Base-by-base conservation (phyloP, 352 stramenopile species). In the Phytopythium litorale region DNA sequence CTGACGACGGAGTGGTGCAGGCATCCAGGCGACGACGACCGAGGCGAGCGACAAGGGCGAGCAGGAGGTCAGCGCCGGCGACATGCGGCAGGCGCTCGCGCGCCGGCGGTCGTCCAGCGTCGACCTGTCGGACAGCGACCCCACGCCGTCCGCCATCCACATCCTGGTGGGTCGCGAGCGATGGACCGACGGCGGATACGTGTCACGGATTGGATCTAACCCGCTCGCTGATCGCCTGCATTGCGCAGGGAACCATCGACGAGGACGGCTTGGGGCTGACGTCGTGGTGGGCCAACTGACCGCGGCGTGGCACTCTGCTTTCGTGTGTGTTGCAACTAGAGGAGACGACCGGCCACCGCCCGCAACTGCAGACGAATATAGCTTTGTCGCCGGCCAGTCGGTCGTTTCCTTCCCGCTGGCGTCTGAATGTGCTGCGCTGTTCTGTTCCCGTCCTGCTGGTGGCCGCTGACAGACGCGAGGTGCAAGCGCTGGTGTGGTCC, bases 1-100 rank as follows among this genome's bases (percentile, higher is more conserved):
- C n/a, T 52, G 46, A 25, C 46, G 46, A 52, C 21, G 35, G 35
- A 40, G 35, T 40, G 11, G 9, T 11, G 46, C 48, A 88, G 78
- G 86, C 43, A 94, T 94, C 51, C 86, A 94, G 66, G 86, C 86
- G 35, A 94, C 84, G 56, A 91, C 85, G 32, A 92, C 83, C 18
- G 86, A 94, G 54, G 82, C 86, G n/a, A 88, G 71, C 28, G 84
- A 92, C 60, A 90, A 88, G 50, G 68, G 68, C 0, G 65, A 76
- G 54, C 75, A 79, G 66, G 57, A 68, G 4, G 66, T 63, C 12
- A 75, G 64, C n/a, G 71, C 71, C 11, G 75, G 75, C 15, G 82
- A 92, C 58, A 88, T 90, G 79, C 78, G 79, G n/a, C 76, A 91
- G 60, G 86, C 76, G 23, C 64, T 90, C 40, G 73, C 85, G 30